Base-by-base conservation (phyloP, 768 basidiomycete species). In the Kockovaella imperatae region DNA sequence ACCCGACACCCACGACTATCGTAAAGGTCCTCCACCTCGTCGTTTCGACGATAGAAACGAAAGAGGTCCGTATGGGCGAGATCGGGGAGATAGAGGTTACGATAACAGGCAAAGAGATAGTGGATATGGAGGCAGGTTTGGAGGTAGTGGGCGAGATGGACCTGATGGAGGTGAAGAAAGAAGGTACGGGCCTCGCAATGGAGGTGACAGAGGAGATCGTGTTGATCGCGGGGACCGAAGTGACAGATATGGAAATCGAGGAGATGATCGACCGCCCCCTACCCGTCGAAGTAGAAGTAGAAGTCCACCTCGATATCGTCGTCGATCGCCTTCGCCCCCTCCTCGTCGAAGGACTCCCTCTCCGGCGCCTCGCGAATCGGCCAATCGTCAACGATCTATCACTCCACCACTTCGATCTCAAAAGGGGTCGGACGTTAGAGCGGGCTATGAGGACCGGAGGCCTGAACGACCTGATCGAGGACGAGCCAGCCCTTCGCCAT, bases 61-160 rank as follows among this genome's bases (percentile, higher is more conserved):
- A 20, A 38, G 10, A 38, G 36, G n/a, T n/a, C n/a, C n/a, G n/a
- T n/a, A n/a, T n/a, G n/a, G n/a, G n/a, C n/a, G n/a, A 20, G 36
- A 20, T 31, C 14, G 26, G 30, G 21, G 23, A 28, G 44, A 38
- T 21, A 34, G 30, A n/a, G 38, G 45, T 6, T 30, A 31, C 5
- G 18, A 44, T n/a, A 48, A 53, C 13, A 44, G 49, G 2, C 44
- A 52, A n/a, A 43, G 53, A 31, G 55, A 62, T 47, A 50, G 39
- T 32, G 60, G 54, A 10, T 56, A 59, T 41, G 50, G 46, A 13
- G 39, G 45, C 8, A 25, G 59, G n/a, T n/a, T n/a, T n/a, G n/a
- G n/a, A n/a, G n/a, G n/a, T n/a, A n/a, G n/a, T n/a, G n/a, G n/a
- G n/a, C n/a, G n/a, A n/a, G n/a, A n/a, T n/a, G n/a, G n/a, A n/a